Conservation (phyloP, 169 alveolate species). For the Eimeria tenella region DNA sequence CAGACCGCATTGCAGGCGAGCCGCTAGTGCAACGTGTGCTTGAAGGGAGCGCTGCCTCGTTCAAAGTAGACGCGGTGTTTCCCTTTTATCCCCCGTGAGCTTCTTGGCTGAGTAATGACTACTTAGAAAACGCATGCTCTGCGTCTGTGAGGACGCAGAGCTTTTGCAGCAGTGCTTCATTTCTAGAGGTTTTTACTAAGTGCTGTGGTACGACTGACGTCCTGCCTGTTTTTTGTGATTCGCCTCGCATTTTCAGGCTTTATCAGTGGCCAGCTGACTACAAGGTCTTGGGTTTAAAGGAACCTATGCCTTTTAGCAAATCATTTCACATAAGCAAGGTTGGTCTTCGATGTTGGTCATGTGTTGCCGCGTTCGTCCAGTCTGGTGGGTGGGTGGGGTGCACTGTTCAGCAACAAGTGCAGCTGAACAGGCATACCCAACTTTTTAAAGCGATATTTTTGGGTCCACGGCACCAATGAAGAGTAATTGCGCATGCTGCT, state of each 20-base stretch:
- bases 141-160: no score
- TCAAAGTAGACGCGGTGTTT: constrained; percentile 44
- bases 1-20: constrained; percentile 52
- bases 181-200: no score
- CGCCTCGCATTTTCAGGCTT: background rate
- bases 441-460: background rate
- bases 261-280: constrained; percentile 31
- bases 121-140: no score
- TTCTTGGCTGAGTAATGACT: background rate
- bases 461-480: background rate
- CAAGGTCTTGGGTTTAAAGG: constrained; percentile 5
- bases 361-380: no score
- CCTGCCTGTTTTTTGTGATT: background rate
- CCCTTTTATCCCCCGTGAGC: constrained; percentile 61
- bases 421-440: no score
- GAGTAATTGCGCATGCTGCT: background rate
- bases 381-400: no score
- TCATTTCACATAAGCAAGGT: constrained; percentile 48
- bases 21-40: constrained; percentile 50
- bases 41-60: constrained; percentile 47
- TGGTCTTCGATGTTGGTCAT: background rate
- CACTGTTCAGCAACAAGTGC: no score
- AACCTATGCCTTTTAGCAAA: constrained; percentile 48
- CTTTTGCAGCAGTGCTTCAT: no score
- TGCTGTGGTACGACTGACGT: no score